phyloP scores from a whole-genome alignment of 1,284 basidiomycete species.

The Puccinia coronata region DNA sequence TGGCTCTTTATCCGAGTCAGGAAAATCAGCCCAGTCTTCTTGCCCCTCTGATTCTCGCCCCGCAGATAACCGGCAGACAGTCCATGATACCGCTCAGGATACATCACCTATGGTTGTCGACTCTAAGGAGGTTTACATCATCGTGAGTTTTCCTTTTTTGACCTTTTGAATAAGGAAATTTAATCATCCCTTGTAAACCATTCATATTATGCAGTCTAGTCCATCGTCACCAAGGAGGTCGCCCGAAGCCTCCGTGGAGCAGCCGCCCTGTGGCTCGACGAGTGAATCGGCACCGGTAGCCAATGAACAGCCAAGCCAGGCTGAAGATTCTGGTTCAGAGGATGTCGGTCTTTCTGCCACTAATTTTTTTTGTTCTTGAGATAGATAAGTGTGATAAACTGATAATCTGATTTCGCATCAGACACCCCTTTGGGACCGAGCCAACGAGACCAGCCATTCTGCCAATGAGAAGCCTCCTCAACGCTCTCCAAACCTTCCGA shows the following conservation, averaged over 20 bases:
- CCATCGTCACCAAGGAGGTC: neutral
- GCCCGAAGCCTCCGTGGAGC: neutral
- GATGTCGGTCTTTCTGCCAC: neutral
- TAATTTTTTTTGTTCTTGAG: neutral
- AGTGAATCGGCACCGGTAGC: neutral
- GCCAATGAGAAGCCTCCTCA: neutral
- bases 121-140: neutral
- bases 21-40: neutral
- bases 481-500: neutral
- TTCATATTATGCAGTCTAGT: constrained; percentile 5
- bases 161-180: neutral
- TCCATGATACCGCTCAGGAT: neutral
- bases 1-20: neutral
- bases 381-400: neutral
- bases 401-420: neutral
- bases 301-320: neutral
- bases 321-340: constrained; percentile 1
- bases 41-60: neutral
- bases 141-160: neutral
- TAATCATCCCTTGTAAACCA: neutral
- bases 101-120: neutral
- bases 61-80: neutral
- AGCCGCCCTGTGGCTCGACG: neutral
- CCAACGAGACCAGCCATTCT: neutral
- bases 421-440: constrained; percentile 21